Evolutionary conservation across 306 rosid species (phyloP), one percentile per base, ranked within the genome.

Genomic region (Prunus mume): DNA sequence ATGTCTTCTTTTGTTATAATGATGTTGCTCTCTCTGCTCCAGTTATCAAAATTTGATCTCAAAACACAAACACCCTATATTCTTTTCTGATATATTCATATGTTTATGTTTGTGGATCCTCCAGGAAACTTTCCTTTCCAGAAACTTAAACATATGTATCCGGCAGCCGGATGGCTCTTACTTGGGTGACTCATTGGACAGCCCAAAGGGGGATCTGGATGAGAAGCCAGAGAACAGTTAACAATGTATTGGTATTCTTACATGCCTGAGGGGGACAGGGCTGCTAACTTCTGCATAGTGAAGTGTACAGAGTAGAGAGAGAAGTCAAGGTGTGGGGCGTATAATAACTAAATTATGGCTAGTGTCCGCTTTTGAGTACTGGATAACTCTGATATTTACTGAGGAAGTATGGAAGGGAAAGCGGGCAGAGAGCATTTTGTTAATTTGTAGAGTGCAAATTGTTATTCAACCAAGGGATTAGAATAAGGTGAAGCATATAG

Each of bases 131-230:
- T 83, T 86, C 79, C 88, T 91, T 57, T 90, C 98, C 38, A 90
- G 96, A 87, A 93, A 91, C 70, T 83, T 93, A 88, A 93, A 93
- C 78, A 86, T 93, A 78, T 90, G 90, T 82, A 87, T 93, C 75
- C 97, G 97, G 14, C 97, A 91, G 80, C 98, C 90, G 2, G 96
- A 93, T 86, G 98, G 98, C 38, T 87, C 97, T 19, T 90, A 91
- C 80, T 67, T 77, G 3, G 88, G 93, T 18, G 98, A 88, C 77
- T 74, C 89, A 67, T 82, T 91, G 85, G 97, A 93, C 85, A 91
- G 97, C 84, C 96, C 97, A 5, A 90, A 83, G 86, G 93, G 88
- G 66, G 63, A 80, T 80, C 86, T 24, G 80, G 85, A 88, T 58
- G 93, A 87, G 78, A 86, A 79, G 65, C 69, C 77, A 32, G 93